Percentiles rank a stretch among this genome's conserved stretches.
phyloP scores from a whole-genome alignment of 208 protist species.

The Wallacemonas sp. region DNA sequence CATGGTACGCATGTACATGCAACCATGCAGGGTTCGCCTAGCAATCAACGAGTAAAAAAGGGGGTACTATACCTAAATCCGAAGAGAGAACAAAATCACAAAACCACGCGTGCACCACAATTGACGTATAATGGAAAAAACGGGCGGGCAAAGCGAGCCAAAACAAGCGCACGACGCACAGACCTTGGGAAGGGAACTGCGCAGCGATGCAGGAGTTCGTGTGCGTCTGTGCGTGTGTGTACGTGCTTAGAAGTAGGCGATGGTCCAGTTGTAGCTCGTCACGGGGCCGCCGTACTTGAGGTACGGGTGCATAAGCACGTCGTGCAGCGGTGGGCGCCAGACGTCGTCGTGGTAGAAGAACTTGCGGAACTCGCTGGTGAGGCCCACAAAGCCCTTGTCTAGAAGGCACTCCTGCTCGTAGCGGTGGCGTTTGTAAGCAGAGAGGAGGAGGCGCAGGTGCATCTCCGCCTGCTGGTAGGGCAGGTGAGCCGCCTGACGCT shows the following conservation, averaged over 20 bases:
- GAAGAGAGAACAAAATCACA: slow-evolving; percentile 25
- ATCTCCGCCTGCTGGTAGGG: slow-evolving; percentile 90
- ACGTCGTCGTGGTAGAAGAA: slow-evolving; percentile 94
- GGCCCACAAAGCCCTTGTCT: slow-evolving; percentile 90
- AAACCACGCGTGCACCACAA: neutral
- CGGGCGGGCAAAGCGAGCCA: neutral
- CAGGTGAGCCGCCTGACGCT: slow-evolving; percentile 78
- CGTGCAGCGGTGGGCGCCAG: slow-evolving; percentile 86
- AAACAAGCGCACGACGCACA: neutral
- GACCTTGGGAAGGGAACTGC: too few species aligned
- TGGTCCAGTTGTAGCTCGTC: slow-evolving; percentile 91
- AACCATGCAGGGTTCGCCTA: neutral
- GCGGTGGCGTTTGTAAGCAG: slow-evolving; percentile 84
- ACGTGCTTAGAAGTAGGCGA: slow-evolving; percentile 81
- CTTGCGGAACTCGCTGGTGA: slow-evolving; percentile 90
- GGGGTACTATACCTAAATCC: slow-evolving; percentile 10
- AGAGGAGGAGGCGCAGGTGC: slow-evolving; percentile 76
- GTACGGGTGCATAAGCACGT: slow-evolving; percentile 90
- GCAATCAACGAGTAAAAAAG: slow-evolving; percentile 19
- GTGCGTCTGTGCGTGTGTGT: neutral
- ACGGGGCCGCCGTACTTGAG: slow-evolving; percentile 83
- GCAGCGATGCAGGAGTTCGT: too few species aligned
- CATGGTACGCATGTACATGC: neutral
- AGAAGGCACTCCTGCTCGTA: slow-evolving; percentile 91
- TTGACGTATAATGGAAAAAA: neutral